Evolutionary conservation across 768 basidiomycete genomes (phyloP).

Genomic region (Boletus vinaceobasis): DNA sequence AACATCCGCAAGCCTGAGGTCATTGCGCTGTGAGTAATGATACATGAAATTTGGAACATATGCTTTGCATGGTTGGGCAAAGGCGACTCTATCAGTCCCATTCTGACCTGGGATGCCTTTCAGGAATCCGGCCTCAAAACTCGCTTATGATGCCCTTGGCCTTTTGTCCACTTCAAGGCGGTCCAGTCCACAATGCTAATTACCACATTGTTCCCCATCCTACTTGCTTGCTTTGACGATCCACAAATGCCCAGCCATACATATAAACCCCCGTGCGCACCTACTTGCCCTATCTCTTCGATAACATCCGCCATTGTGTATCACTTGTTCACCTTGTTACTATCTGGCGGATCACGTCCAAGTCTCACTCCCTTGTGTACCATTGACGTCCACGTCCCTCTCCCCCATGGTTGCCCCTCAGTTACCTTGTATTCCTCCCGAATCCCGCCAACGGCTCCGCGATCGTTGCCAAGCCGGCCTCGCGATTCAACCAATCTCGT

Average conservation of each 20-base stretch:
- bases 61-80: neutral
- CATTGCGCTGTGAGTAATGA: neutral
- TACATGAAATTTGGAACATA: neutral
- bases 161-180: neutral
- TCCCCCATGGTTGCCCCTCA: neutral
- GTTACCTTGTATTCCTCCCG: neutral
- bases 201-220: neutral
- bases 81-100: neutral
- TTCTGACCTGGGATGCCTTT: neutral
- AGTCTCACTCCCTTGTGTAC: neutral
- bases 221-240: neutral
- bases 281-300: neutral
- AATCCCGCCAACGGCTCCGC: slow-evolving; percentile 2
- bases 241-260: neutral
- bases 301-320: neutral
- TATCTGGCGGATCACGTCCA: neutral
- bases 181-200: neutral
- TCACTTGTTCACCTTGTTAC: neutral
- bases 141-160: neutral
- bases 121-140: neutral
- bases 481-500: slow-evolving; percentile 8
- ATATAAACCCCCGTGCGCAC: neutral
- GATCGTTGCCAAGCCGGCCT: slow-evolving; percentile 9
- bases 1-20: neutral
- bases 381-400: no score